Evolutionary conservation across 2,329 filamentous ascomycete species (phyloP).

Genomic region (Ophiostoma piceae): DNA sequence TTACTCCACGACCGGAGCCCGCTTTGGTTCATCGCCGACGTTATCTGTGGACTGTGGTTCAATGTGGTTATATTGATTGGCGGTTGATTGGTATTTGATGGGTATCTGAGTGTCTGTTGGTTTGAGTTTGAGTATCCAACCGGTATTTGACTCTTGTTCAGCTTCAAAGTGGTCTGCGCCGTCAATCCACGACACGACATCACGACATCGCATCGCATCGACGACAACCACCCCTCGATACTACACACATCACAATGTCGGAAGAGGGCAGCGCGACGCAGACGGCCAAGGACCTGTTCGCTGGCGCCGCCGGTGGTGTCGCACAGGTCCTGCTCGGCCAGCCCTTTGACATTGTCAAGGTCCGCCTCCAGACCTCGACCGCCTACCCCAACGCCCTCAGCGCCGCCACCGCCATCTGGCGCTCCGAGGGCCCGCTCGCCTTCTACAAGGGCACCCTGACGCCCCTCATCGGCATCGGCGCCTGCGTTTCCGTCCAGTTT

Average conservation of each 20-base stretch:
- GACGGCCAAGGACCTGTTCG: conserved; percentile 82
- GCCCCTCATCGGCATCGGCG: conserved; percentile 89
- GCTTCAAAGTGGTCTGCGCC: background rate
- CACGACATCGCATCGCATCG: background rate
- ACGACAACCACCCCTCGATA: background rate
- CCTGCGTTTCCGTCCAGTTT: conserved; percentile 97
- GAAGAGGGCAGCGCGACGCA: conserved; percentile 42
- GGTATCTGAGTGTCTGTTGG: background rate
- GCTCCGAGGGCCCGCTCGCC: conserved; percentile 78
- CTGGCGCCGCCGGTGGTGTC: conserved; percentile 84
- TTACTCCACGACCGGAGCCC: conserved; percentile 6
- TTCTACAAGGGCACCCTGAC: conserved; percentile 99
- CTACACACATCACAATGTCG: conserved; percentile 16
- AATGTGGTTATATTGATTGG: background rate
- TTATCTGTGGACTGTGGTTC: background rate
- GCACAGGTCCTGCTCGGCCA: conserved; percentile 82
- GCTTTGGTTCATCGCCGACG: background rate
- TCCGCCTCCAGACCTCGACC: conserved; percentile 83
- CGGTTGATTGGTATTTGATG: background rate
- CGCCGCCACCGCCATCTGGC: conserved; percentile 77
- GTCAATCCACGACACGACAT: background rate
- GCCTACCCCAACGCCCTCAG: conserved; percentile 75
- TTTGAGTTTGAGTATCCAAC: background rate
- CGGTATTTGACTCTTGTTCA: background rate
- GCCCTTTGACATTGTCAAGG: conserved; percentile 90